A percentile compares a stretch with the other conserved stretches of the same genome.
Evolutionary conservation across 2,329 filamentous ascomycete species (phyloP).

Genomic region (Dactylellina haptotyla): DNA sequence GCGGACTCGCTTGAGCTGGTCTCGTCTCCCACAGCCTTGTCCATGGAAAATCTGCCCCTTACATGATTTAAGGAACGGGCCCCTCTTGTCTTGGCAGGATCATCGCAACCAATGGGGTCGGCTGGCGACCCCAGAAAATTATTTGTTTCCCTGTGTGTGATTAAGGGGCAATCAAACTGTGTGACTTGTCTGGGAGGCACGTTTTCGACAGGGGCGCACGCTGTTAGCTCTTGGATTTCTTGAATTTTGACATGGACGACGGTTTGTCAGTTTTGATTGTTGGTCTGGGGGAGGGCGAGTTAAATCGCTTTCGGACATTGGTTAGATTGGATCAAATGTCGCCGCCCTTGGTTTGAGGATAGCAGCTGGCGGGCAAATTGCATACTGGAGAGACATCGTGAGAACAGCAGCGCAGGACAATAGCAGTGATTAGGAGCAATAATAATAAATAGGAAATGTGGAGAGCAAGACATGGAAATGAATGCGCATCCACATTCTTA

Average conservation of each 20-base stretch:
- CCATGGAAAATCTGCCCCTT: conserved; percentile 48
- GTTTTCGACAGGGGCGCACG: conserved; percentile 31
- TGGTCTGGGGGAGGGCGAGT: conserved; percentile 23
- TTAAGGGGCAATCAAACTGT: conserved; percentile 35
- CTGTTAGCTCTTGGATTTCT: not conserved
- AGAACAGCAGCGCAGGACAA: conserved; percentile 1
- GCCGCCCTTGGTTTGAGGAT: conserved; percentile 19
- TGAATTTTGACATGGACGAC: not conserved
- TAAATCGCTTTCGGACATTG: too few relatives aligned
- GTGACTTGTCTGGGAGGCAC: conserved; percentile 26
- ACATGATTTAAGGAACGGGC: conserved; percentile 54
- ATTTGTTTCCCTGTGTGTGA: conserved; percentile 32
- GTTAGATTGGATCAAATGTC: too few relatives aligned
- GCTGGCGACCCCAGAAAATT: conserved; percentile 36
- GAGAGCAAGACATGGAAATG: conserved; percentile 37
- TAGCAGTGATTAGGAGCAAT: too few relatives aligned
- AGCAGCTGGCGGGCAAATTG: conserved; percentile 38
- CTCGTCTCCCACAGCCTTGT: conserved; percentile 34
- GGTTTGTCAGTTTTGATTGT: conserved; percentile 11
- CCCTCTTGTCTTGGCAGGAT: conserved; percentile 26
- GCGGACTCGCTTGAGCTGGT: conserved; percentile 30
- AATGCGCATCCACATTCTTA: conserved; percentile 41
- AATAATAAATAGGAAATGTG: not conserved
- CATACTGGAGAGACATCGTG: conserved; percentile 14
- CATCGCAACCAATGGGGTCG: conserved; percentile 23